Base-by-base conservation (phyloP, 2,329 filamentous ascomycete species). In the Colletotrichum echinochloae region DNA sequence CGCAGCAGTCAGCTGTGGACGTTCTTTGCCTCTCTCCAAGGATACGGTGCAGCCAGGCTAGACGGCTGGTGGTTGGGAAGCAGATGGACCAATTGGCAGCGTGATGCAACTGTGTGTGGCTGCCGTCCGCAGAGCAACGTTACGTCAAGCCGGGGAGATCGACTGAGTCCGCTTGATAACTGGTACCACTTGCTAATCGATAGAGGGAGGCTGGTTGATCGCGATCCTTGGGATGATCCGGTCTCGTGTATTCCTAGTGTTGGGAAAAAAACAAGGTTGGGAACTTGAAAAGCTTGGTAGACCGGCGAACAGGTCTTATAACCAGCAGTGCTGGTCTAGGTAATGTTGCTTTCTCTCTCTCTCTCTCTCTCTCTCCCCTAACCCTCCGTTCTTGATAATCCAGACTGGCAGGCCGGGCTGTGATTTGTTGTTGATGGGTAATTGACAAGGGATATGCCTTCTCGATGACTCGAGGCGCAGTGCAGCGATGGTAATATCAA, bases 121-220 rank as follows among this genome's bases (percentile, higher is more conserved):
- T 49, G 46, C 52, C 39, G 48, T 55, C 35, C 44, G 46, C 30
- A 33, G 57, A 59, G 68, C 64, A 71, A 71, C 68, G 68, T 71
- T 71, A 71, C 68, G 64, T 71, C 68, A 63, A 71, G 44, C 48
- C 54, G 66, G 66, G 30, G 37, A 62, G 56, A 37, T 46, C 39
- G 57, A 48, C 44, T 5, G 35, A 54, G 57, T 39, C 52, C 41
- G 46, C 37, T 71, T 23, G 30, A 63, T 44, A 51, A 63, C 57
- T 52, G 49, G 28, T 52, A 54, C 64, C 39, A 63, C 41, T 23
- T 52, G 64, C 57, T 63, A 48, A 41, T 44, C 51, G 67, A 70
- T 23, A 37, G 57, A 57, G 63, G 66, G 56, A 11, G 37, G 67
- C 64, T 56, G 67, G 59, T 28, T 52, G 57, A 20, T 62, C 48